These are phyloP conservation scores for Thalassiosira ordinaria DNA, from an alignment of 352 stramenopile genomes.

Conservation along the genomic window DNA sequence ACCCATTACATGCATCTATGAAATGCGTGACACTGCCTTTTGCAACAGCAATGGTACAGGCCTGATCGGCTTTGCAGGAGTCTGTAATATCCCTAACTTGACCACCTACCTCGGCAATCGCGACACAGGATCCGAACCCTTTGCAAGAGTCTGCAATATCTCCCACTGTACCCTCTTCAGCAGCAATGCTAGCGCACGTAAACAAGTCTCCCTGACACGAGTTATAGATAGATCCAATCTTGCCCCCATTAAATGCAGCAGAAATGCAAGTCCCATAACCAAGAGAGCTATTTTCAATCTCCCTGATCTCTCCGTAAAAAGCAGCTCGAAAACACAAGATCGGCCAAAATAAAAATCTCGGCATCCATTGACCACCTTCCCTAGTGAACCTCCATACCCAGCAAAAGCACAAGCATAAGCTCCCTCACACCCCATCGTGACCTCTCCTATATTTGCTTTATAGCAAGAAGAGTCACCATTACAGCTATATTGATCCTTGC, in stretches of 20 bases:
- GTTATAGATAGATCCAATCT: too few relatives aligned
- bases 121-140: background rate
- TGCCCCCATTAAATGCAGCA: too few relatives aligned
- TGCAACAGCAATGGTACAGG: background rate
- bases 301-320: too few relatives aligned
- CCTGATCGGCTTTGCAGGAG: background rate
- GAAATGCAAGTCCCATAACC: too few relatives aligned
- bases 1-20: too few relatives aligned
- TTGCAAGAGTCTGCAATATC: background rate
- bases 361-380: background rate
- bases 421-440: background rate
- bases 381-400: too few relatives aligned
- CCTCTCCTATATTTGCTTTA: background rate
- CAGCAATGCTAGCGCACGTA: background rate
- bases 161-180: background rate
- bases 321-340: too few relatives aligned
- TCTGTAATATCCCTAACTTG: background rate
- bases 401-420: background rate
- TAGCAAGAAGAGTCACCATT: background rate
- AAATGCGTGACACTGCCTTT: too few relatives aligned
- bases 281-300: too few relatives aligned
- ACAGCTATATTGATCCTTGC: background rate
- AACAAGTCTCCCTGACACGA: background rate
- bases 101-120: background rate
- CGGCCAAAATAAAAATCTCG: too few relatives aligned